A percentile compares a stretch with the other conserved stretches of the same genome.
Evolutionary conservation across 495 filamentous ascomycete genomes (phyloP).

Genomic region (Talaromyces thailandensis): DNA sequence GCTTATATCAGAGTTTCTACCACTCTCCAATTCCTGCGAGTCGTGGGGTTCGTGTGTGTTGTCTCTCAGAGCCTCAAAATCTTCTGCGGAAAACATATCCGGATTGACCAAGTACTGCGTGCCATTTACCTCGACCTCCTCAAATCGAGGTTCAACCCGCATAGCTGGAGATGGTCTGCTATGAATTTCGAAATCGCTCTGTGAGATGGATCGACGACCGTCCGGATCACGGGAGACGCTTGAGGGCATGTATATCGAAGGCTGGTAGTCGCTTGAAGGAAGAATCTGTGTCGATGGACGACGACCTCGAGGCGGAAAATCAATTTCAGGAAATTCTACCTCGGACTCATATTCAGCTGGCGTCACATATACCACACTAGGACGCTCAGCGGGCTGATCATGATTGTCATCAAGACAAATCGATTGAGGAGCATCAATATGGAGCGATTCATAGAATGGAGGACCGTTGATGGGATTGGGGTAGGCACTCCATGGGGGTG

Average conservation of each 20-base stretch:
- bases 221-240: conserved; percentile 2
- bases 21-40: conserved; percentile 6
- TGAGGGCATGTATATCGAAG: conserved; percentile 3
- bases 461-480: not conserved
- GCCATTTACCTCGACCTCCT: conserved; percentile 3
- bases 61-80: conserved; percentile 3
- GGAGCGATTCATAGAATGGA: conserved; percentile 1
- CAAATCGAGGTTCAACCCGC: conserved; percentile 1
- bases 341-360: conserved; percentile 2
- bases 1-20: not conserved
- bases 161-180: not conserved
- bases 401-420: conserved; percentile 5
- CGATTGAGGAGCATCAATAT: not conserved
- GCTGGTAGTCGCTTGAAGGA: conserved; percentile 4
- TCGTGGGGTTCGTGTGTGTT: not conserved
- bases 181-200: conserved; percentile 6
- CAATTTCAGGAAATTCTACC: conserved; percentile 6
- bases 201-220: conserved; percentile 3
- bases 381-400: not conserved
- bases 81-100: not conserved
- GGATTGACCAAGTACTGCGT: conserved; percentile 7
- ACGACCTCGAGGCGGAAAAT: conserved; percentile 8
- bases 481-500: conserved; percentile 2
- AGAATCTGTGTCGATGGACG: conserved; percentile 1
- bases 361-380: conserved; percentile 6